A percentile compares a stretch with the other conserved stretches of the same genome.
These are phyloP conservation scores for Panicum virgatum DNA, from an alignment of 202 grass and related monocot species.

Conservation along the genomic window DNA sequence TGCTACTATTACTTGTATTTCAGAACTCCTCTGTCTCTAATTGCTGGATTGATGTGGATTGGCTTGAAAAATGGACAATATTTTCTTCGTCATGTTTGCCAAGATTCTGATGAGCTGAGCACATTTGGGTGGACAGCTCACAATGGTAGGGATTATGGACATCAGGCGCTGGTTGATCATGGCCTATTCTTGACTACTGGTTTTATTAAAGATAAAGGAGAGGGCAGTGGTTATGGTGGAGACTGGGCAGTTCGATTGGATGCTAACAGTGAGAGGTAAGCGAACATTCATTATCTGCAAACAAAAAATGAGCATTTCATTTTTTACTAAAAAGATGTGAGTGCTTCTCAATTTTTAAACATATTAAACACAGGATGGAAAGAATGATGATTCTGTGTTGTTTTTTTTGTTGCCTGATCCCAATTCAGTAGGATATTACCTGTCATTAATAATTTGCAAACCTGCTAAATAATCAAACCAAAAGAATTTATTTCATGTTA, in stretches of 20 bases:
- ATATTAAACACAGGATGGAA: conserved; percentile 1
- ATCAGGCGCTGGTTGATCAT: conserved; percentile 75
- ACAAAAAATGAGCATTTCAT: background rate
- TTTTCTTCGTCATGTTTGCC: conserved; percentile 88
- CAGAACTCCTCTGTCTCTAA: conserved; percentile 81
- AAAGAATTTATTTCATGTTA: conserved; percentile 11
- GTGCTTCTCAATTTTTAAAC: background rate
- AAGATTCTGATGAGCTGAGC: conserved; percentile 92
- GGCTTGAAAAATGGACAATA: conserved; percentile 82
- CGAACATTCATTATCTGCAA: conserved; percentile 19
- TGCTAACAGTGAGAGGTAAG: conserved; percentile 56
- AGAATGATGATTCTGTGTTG: conserved; percentile 21
- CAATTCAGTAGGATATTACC: background rate
- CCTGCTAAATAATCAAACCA: conserved; percentile 32
- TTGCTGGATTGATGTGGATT: conserved; percentile 98
- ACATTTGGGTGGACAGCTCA: conserved; percentile 88
- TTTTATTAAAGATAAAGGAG: conserved; percentile 91
- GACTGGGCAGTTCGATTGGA: conserved; percentile 89
- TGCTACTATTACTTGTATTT: conserved; percentile 43
- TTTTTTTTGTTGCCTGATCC: conserved; percentile 1
- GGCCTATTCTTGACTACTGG: conserved; percentile 69
- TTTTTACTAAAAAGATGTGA: conserved; percentile 22
- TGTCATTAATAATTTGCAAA: background rate
- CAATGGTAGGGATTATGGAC: conserved; percentile 91
- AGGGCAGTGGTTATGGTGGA: conserved; percentile 83